Evolutionary conservation across 176 grass and related monocot species (phyloP), one percentile per base, ranked within the genome.

Genomic region (Rhynchospora tenuis): DNA sequence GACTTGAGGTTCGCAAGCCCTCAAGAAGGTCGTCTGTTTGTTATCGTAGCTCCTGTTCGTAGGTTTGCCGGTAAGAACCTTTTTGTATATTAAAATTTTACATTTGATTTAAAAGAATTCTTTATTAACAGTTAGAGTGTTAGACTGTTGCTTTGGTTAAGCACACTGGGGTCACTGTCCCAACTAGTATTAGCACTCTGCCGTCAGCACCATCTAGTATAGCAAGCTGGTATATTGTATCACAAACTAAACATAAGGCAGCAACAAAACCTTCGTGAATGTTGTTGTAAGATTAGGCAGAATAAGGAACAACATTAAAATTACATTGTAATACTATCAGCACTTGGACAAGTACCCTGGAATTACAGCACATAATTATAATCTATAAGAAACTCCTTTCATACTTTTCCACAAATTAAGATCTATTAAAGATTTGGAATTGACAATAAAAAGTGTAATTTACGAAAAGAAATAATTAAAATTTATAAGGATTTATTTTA

Each of bases 21-120:
- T 9, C 87, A 98, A 87, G 68, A 98, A 77, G 96, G 96, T 2
- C 88, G 96, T 4, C 19, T 93, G 28, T 95, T 86, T 45, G 91
- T 99, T 74, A 78, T 99, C 12, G 96, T 99, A 52, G 93, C 96
- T 20, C 93, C 96, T 0, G 90, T 94, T 79, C 91, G 84, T 8
- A 87, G 93, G 82, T 99, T 95, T 85, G 89, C 93, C 87, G 95
- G 95, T 98, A 64, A 61, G 57, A 22, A 59, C 29, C 45, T 27
- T 83, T 38, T 23, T 68, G 62, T 56, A 23, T 55, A 12, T 17
- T 17, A 27, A 9, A 63, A 71, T 59, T 6, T 87, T 38, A 54
- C 19, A 29, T 29, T 28, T 55, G 48, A 28, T 76, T 5, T 9
- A 52, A 51, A 76, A 19, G 13, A 24, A 31, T 24, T 55, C 2